Evolutionary conservation across 2,329 filamentous ascomycete genomes (phyloP), one percentile per base, ranked within the genome.

Genomic region (Westerdykella sp.): DNA sequence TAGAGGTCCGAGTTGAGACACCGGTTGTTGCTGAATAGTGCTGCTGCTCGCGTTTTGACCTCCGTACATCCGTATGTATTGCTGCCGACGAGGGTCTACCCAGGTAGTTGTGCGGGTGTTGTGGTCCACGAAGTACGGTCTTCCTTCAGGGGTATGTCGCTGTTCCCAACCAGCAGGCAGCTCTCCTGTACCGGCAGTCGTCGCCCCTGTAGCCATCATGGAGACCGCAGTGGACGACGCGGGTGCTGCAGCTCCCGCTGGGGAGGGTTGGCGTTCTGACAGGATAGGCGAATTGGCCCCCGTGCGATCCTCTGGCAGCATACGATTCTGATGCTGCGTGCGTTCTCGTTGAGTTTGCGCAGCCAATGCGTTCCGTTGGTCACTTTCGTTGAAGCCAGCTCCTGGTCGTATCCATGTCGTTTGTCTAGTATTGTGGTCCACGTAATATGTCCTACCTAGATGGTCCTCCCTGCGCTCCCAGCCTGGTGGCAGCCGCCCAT

Each of bases 21-120:
- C 93, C 1, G 93, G 91, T 69, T 98, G 93, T 65, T 96, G 91
- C 68, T 97, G 91, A 52, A 97, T 95, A 38, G 87, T 90, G 56
- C 84, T 89, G 55, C 82, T 80, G 37, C 74, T 73, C 30, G 70
- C 71, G 49, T 84, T 86, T 68, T 88, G 93, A 57, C 91, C 87
- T 2, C 90, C 91, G 63, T 98, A 98, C 87, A 97, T 96, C 46
- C 93, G 80, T 48, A 98, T 97, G 70, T 96, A 98, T 68, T 98
- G 93, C 69, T 97, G 93, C 49, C 93, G 84, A 56, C 93, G 83
- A 23, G 93, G 93, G 65, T 98, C 93, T 13, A 98, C 93, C 93
- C 93, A 98, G 1, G 93, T 97, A 0, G 93, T 98, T 1, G 93
- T 97, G 52, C 93, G 81, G 9, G 93, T 97, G 66, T 97, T 98